phyloP scores from a whole-genome alignment of 2,329 filamentous ascomycete genomes.

The Bipolaris oryzae region DNA sequence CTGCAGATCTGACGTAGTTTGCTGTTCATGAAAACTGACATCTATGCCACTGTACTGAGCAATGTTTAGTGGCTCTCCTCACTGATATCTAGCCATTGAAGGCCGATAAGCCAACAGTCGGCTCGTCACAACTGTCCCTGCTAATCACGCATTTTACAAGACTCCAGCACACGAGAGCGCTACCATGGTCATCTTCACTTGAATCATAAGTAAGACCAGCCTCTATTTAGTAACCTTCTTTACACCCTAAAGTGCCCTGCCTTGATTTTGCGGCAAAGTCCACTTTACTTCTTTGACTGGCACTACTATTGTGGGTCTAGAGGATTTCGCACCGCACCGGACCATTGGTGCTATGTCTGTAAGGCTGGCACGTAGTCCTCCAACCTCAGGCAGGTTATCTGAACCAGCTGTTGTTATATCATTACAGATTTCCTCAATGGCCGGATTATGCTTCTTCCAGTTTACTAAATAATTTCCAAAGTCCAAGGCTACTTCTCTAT shows the following conservation, averaged over 20 bases:
- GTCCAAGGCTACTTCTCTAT: background rate
- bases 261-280: slow-evolving; percentile 39
- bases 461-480: background rate
- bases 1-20: slow-evolving; percentile 38
- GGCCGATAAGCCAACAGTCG: slow-evolving; percentile 39
- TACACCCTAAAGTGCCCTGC: slow-evolving; percentile 41
- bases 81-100: slow-evolving; percentile 48
- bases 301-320: slow-evolving; percentile 34
- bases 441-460: slow-evolving; percentile 8
- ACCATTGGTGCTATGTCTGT: slow-evolving; percentile 27
- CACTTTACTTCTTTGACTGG: slow-evolving; percentile 41
- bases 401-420: slow-evolving; percentile 41
- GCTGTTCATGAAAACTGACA: slow-evolving; percentile 46
- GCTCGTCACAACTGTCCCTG: slow-evolving; percentile 44
- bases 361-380: slow-evolving; percentile 36
- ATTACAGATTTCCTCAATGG: slow-evolving; percentile 34
- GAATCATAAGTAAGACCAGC: slow-evolving; percentile 39
- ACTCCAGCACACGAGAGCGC: slow-evolving; percentile 38
- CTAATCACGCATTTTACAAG: slow-evolving; percentile 46
- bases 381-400: slow-evolving; percentile 29
- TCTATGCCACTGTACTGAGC: slow-evolving; percentile 43
- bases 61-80: slow-evolving; percentile 44
- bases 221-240: slow-evolving; percentile 22
- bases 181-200: slow-evolving; percentile 39
- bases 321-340: slow-evolving; percentile 38